Evolutionary conservation across 129 eudicot genomes (phyloP).

Genomic region (Flaveria bidentis): DNA sequence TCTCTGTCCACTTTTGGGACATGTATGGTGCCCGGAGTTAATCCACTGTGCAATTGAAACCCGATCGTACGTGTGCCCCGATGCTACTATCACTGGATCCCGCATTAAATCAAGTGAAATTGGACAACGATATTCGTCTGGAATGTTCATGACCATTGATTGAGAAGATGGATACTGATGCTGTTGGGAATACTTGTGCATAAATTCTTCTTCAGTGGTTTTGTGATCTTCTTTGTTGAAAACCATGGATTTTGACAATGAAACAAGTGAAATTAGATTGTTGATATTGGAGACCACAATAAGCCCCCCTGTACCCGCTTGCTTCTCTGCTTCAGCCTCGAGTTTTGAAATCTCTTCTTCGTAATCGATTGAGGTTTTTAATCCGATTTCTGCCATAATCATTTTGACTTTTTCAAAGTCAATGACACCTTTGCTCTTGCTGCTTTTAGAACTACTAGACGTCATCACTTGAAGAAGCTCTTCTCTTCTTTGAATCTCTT

Average conservation of each 20-base stretch:
- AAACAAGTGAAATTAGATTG: conserved; percentile 74
- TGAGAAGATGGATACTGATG: conserved; percentile 49
- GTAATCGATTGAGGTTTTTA: conserved; percentile 52
- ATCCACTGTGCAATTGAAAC: conserved; percentile 88
- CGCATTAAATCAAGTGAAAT: conserved; percentile 82
- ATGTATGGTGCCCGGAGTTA: conserved; percentile 76
- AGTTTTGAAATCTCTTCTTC: conserved; percentile 83
- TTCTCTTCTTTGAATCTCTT: conserved; percentile 60
- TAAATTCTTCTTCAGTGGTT: conserved; percentile 32
- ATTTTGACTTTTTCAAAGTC: conserved; percentile 51
- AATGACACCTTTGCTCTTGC: conserved; percentile 43
- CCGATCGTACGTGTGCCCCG: conserved; percentile 90
- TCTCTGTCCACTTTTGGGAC: conserved; percentile 84
- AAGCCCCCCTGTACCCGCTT: conserved; percentile 91
- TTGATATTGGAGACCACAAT: conserved; percentile 77
- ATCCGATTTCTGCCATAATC: conserved; percentile 53
- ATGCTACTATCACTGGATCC: conserved; percentile 88
- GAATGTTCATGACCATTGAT: conserved; percentile 53
- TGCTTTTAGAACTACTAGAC: conserved; percentile 37
- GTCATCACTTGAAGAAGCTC: conserved; percentile 60
- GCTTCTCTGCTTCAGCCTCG: conserved; percentile 69
- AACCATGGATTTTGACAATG: conserved; percentile 52
- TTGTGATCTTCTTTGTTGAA: conserved; percentile 43
- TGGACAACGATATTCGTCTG: conserved; percentile 85
- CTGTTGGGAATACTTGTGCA: conserved; percentile 25